Conservation (phyloP, 2,329 filamentous ascomycete genomes). For the Corynespora cassiicola region DNA sequence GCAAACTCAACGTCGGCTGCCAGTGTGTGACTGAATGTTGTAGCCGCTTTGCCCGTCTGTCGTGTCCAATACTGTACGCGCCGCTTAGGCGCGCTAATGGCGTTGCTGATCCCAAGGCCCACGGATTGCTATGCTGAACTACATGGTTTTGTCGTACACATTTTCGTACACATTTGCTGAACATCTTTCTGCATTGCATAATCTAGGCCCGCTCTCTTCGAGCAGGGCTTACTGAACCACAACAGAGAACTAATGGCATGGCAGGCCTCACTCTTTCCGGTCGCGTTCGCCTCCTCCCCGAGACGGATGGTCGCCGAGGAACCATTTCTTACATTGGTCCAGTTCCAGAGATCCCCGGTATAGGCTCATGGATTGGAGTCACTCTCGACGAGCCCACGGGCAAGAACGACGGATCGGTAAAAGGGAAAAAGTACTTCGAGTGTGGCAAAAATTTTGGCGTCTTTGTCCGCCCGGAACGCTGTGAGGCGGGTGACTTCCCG, state of each 20-base stretch:
- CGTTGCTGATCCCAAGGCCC: no score
- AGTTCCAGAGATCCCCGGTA: conserved; percentile 74
- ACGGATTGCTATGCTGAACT: no score
- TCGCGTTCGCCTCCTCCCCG: conserved; percentile 55
- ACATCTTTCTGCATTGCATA: no score
- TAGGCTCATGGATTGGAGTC: conserved; percentile 74
- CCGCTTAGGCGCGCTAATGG: no score
- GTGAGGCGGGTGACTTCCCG: conserved; percentile 77
- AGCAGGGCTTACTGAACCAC: conserved; percentile 5
- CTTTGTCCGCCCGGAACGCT: conserved; percentile 78
- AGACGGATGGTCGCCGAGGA: conserved; percentile 73
- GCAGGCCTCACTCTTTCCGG: conserved; percentile 31
- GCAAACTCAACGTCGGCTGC: no score
- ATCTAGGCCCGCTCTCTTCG: no score
- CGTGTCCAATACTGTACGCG: no score
- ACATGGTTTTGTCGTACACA: no score
- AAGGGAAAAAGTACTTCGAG: conserved; percentile 72
- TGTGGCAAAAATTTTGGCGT: conserved; percentile 74
- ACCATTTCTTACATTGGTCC: conserved; percentile 74
- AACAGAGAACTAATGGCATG: conserved; percentile 13
- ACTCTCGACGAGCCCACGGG: conserved; percentile 78
- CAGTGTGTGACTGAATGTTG: no score
- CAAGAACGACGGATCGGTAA: conserved; percentile 80
- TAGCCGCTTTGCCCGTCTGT: no score
- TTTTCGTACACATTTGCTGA: no score